Conservation (phyloP, 2,329 filamentous ascomycete species). For the Fusarium sp. region DNA sequence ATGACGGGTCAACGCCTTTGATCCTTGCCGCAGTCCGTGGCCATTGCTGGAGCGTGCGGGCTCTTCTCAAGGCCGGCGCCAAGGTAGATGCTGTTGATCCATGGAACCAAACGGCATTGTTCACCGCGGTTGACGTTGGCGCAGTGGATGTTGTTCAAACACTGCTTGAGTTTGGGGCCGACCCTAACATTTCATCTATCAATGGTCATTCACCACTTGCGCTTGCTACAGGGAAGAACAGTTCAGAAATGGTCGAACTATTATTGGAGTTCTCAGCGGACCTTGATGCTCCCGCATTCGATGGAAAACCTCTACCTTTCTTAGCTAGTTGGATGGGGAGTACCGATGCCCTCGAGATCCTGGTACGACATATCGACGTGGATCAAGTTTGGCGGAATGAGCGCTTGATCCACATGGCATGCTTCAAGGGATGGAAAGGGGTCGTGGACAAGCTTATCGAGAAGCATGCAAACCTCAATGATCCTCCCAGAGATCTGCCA, state of each 20-base stretch:
- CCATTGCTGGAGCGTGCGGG: slow-evolving; percentile 1
- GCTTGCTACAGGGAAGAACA: slow-evolving; percentile 11
- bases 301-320: slow-evolving; percentile 19
- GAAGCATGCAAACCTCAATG: slow-evolving; percentile 18
- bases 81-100: slow-evolving; percentile 15
- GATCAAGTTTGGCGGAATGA: slow-evolving; percentile 14
- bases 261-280: slow-evolving; percentile 19
- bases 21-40: slow-evolving; percentile 22
- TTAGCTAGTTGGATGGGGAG: slow-evolving; percentile 12
- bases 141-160: slow-evolving; percentile 12
- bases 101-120: slow-evolving; percentile 28
- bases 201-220: slow-evolving; percentile 20
- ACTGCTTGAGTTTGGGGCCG: slow-evolving; percentile 23
- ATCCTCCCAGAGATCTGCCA: slow-evolving; percentile 10
- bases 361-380: slow-evolving; percentile 22
- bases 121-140: slow-evolving; percentile 13
- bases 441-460: slow-evolving; percentile 26
- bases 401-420: slow-evolving; percentile 24
- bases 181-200: slow-evolving; percentile 15
- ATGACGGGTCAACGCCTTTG: slow-evolving; percentile 23
- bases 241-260: slow-evolving; percentile 15
- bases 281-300: slow-evolving; percentile 3
- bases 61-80: slow-evolving; percentile 27
- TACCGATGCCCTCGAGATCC: slow-evolving; percentile 11
- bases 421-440: slow-evolving; percentile 15